Evolutionary conservation across 352 stramenopile genomes (phyloP), one percentile per base, ranked within the genome.

Genomic region (Globisporangium sylvaticum): DNA sequence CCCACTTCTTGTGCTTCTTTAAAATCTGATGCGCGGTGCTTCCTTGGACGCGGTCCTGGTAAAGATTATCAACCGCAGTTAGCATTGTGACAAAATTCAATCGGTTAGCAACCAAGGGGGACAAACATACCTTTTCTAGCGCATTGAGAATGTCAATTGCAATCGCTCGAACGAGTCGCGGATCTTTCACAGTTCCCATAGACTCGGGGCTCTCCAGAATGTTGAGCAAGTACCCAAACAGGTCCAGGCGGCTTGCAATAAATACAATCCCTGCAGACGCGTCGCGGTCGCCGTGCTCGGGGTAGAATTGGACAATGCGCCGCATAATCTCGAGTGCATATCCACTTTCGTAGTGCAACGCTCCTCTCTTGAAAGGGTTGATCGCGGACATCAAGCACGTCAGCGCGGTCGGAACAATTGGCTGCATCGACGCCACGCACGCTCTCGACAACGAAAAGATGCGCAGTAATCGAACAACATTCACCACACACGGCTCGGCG

Each of bases 1-100:
- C 81, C 88, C 88, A 96, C 58, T 92, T 92, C 61, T 94, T 96
- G 75, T 94, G 77, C 65, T 93, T 96, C 63, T 94, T 96, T 20
- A 96, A 57, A 42, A 94, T 85, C 58, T 94, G 79, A 46, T 92
- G 87, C 0, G 88, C 88, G 0, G 81, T 81, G 39, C 56, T 78
- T n/a, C 78, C 76, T 72, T 96, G 88, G 18, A 89, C 69, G 15
- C 78, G 80, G 66, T 96, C 83, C 78, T n/a, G n/a, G n/a, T n/a
- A n/a, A n/a, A n/a, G n/a, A n/a, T n/a, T n/a, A n/a, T n/a, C n/a
- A n/a, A n/a, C n/a, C n/a, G n/a, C n/a, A n/a, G n/a, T n/a, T n/a
- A n/a, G n/a, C n/a, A n/a, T n/a, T n/a, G n/a, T n/a, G n/a, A n/a
- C n/a, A n/a, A n/a, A n/a, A n/a, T n/a, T n/a, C n/a, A n/a, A n/a